These are phyloP conservation scores for Neurospora sp. DNA, from an alignment of 495 filamentous ascomycete genomes.

Conservation along the genomic window DNA sequence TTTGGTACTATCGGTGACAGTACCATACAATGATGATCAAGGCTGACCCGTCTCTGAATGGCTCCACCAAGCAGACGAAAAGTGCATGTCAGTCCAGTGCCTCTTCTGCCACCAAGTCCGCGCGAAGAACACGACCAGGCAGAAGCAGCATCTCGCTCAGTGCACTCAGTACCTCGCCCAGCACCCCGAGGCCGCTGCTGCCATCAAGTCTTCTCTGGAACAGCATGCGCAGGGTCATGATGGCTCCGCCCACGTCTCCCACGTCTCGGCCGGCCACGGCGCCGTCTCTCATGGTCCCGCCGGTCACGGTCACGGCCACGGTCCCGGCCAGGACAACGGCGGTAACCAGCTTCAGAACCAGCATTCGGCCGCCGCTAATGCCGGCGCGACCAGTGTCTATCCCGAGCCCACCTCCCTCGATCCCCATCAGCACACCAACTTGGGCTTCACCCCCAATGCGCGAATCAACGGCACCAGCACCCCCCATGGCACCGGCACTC, in stretches of 20 bases:
- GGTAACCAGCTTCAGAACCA: not conserved
- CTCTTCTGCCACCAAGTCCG: conserved; percentile 16
- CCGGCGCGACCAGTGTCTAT: conserved; percentile 2
- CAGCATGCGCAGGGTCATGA: not conserved
- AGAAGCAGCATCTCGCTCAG: conserved; percentile 19
- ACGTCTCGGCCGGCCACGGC: not conserved
- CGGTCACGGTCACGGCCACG: not conserved
- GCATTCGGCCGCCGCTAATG: not conserved
- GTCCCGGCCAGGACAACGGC: not conserved
- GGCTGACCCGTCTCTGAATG: conserved; percentile 1
- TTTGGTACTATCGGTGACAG: not conserved
- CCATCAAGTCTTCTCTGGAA: conserved; percentile 6
- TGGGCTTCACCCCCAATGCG: conserved; percentile 19
- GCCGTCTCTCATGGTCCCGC: not conserved
- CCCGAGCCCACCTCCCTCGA: not conserved
- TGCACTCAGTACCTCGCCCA: conserved; percentile 16
- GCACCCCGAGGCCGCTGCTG: conserved; percentile 15
- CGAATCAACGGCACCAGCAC: conserved; percentile 19
- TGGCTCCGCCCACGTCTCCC: not conserved
- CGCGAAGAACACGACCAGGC: conserved; percentile 25
- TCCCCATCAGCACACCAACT: conserved; percentile 6
- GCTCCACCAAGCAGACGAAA: conserved; percentile 7
- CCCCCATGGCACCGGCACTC: conserved; percentile 19
- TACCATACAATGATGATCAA: conserved; percentile 1
- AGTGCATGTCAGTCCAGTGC: conserved; percentile 19